Percentiles rank a stretch among this genome's conserved stretches.
Conservation (phyloP, 2,329 filamentous ascomycete species). For the Aspergillus calidoustus region DNA sequence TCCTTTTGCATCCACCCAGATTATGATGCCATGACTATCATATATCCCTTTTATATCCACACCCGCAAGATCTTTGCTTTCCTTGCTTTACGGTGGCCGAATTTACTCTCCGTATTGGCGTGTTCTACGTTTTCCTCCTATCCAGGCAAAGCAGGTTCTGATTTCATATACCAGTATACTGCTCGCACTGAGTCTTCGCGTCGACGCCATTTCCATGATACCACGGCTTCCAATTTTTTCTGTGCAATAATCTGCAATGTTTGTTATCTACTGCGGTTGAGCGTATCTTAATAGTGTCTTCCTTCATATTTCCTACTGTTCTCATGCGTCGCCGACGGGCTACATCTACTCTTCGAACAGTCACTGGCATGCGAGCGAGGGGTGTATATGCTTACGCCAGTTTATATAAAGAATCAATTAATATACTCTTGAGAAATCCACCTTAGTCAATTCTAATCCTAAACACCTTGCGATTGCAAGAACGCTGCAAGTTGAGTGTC, state of each 20-base stretch:
- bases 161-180: conserved; percentile 1
- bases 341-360: not conserved
- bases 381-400: not conserved
- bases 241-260: not conserved
- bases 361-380: not conserved
- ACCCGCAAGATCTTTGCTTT: not conserved
- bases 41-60: not conserved
- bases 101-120: conserved; percentile 14
- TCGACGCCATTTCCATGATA: conserved; percentile 36
- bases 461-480: not conserved
- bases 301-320: not conserved
- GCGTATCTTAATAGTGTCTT: conserved; percentile 12
- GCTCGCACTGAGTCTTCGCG: conserved; percentile 17
- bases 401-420: not conserved
- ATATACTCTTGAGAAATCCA: not conserved
- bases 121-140: not conserved
- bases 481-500: not conserved
- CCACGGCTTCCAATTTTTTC: conserved; percentile 28
- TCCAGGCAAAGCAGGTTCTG: conserved; percentile 3
- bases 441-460: not conserved
- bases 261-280: conserved; percentile 11
- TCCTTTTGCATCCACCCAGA: not conserved
- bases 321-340: not conserved
- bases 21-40: conserved; percentile 1
- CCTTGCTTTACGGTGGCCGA: not conserved